Base-by-base conservation (phyloP, 495 filamentous ascomycete species). In the Penicillium subrubescens region DNA sequence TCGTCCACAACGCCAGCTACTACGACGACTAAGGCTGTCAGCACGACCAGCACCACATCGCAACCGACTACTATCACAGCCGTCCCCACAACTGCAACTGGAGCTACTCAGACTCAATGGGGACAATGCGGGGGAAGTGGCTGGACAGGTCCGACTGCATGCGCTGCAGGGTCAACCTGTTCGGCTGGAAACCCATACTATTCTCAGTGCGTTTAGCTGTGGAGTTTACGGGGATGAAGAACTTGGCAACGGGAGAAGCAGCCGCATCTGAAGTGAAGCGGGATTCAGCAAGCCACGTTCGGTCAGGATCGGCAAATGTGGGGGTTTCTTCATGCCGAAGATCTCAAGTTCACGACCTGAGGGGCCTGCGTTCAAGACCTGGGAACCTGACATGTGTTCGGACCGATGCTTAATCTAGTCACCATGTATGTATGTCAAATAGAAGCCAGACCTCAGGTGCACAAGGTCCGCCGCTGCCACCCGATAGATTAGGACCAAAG, bases 91-190 rank as follows among this genome's bases (percentile, higher is more conserved):
- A 48, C 23, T 31, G 21, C 37, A 44, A 4, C 23, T 34, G 57
- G 39, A 33, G 39, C 23, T 11, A 48, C 57, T 34, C 57, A 59
- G 8, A 59, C 37, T 11, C 39, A 62, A 44, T 70, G 60, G 72
- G 51, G 72, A 67, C 15, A 81, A 78, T n/a, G 81, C 81, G 8
- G 77, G 80, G 53, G 82, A 76, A 5, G 70, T 75, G 14, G 74
- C 78, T 63, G 70, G 80, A 65, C 56, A 29, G 72, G 72, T 25
- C 35, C 67, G 14, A 70, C 58, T 15, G 58, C 50, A 5, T 74
- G 72, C 46, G 67, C 59, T 8, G 52, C 61, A 21, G 70, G 70
- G 19, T 55, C 61, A 12, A 67, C 65, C 10, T 74, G 72, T 52
- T 43, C 29, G 17, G 5, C 6, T 5, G 34, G 33, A 29, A 71